phyloP scores from a whole-genome alignment of 1,284 basidiomycete genomes.

The Rhodotorula sp. region DNA sequence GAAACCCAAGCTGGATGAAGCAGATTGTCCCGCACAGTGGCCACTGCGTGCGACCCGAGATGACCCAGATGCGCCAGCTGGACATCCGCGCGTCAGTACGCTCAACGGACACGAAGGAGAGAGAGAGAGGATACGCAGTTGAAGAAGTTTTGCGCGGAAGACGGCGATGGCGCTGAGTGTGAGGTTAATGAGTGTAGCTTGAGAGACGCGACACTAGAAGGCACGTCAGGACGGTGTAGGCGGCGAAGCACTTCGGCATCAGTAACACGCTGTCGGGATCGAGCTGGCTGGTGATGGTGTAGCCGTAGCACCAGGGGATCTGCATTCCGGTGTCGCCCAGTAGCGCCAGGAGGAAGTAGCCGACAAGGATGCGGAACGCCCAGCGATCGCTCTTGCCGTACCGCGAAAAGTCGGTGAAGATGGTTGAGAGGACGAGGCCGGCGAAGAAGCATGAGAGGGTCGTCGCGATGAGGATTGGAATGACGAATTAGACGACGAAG shows the following conservation, averaged over 20 bases:
- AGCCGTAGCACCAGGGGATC: background rate
- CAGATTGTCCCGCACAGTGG: background rate
- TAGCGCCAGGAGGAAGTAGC: background rate
- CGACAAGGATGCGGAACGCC: background rate
- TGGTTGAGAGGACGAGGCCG: background rate
- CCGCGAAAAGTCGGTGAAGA: background rate
- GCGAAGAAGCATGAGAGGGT: background rate
- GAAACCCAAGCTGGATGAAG: too few relatives aligned
- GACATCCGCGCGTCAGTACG: background rate
- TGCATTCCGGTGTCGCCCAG: background rate
- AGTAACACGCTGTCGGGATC: background rate
- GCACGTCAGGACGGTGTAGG: background rate
- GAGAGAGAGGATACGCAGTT: background rate
- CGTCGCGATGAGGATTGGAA: too few relatives aligned
- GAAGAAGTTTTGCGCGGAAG: background rate
- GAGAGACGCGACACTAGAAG: background rate
- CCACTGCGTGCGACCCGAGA: background rate
- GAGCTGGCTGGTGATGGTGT: background rate
- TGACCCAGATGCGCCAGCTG: constrained; percentile 8
- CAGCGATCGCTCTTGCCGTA: background rate
- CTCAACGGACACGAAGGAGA: background rate
- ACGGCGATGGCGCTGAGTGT: background rate
- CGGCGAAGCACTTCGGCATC: background rate
- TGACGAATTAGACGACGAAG: too few relatives aligned
- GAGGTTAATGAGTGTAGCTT: background rate